Evolutionary conservation across 306 rosid species (phyloP).

Genomic region (Styphnolobium japonicum): DNA sequence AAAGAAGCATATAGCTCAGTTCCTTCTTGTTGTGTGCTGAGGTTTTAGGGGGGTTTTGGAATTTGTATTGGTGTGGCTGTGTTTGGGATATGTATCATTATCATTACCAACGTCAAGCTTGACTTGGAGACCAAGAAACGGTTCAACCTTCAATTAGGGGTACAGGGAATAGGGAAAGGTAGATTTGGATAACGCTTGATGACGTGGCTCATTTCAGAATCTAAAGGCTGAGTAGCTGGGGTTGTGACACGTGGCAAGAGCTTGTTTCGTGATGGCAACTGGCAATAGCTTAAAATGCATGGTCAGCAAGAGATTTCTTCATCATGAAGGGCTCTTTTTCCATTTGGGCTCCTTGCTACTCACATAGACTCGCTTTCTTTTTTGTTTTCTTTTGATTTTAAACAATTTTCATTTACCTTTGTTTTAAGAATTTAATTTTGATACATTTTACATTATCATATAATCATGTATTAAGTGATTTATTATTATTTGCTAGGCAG

Average conservation of each 20-base stretch:
- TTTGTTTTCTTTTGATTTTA: neutral
- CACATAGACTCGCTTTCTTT: neutral
- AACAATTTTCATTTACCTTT: neutral
- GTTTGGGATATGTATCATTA: neutral
- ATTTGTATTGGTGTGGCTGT: neutral
- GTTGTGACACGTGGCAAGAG: constrained; percentile 25
- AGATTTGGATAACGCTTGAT: neutral
- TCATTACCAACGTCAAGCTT: constrained; percentile 28
- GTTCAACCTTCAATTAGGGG: neutral
- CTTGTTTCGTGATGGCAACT: constrained; percentile 22
- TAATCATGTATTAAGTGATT: too few relatives aligned
- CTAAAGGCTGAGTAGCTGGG: neutral
- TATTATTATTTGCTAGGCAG: too few relatives aligned
- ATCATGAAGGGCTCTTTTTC: constrained; percentile 17
- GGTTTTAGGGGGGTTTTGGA: constrained; percentile 33
- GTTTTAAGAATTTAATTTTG: neutral
- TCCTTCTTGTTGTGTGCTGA: neutral
- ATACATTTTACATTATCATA: neutral
- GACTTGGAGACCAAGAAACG: constrained; percentile 31
- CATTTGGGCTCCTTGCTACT: neutral
- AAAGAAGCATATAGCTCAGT: neutral
- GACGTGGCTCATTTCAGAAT: constrained; percentile 29
- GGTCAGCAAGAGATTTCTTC: constrained; percentile 25
- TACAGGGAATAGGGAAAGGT: neutral
- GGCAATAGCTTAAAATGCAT: neutral